Percentiles rank a stretch among this genome's conserved stretches.
Evolutionary conservation across 2,329 filamentous ascomycete genomes (phyloP).

Genomic region (Ophiostoma australiae): DNA sequence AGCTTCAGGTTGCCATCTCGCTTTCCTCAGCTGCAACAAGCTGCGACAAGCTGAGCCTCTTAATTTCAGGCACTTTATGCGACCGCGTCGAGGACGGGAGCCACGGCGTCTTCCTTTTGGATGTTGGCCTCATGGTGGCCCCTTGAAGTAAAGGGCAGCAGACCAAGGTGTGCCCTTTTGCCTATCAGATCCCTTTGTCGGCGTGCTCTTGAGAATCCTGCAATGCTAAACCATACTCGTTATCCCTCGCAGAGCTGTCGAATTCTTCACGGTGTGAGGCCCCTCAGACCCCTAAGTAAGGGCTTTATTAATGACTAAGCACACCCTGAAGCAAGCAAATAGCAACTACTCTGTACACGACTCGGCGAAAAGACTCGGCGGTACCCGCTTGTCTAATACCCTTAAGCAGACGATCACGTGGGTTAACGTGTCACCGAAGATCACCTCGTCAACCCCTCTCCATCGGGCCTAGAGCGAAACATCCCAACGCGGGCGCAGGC

Average conservation of each 20-base stretch:
- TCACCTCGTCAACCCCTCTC: slow-evolving; percentile 12
- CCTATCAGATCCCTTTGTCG: slow-evolving; percentile 1
- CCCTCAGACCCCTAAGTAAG: not conserved
- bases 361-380: no score
- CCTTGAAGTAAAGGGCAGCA: not conserved
- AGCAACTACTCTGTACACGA: no score
- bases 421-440: not conserved
- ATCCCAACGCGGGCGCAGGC: not conserved
- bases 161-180: not conserved
- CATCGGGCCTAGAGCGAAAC: slow-evolving; percentile 12
- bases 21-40: not conserved
- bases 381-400: not conserved
- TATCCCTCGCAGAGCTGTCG: not conserved
- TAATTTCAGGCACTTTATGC: not conserved
- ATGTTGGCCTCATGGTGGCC: not conserved
- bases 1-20: not conserved
- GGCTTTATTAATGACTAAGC: not conserved
- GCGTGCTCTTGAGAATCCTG: not conserved
- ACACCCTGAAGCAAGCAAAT: not conserved
- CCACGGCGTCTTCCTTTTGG: not conserved
- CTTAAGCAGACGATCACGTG: not conserved
- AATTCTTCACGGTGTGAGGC: not conserved
- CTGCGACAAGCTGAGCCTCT: not conserved
- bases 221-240: no score
- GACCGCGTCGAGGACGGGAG: not conserved